Percentiles rank a stretch among this genome's conserved stretches.
Evolutionary conservation across 2,329 filamentous ascomycete genomes (phyloP).

Genomic region (Mariannaea elegans): DNA sequence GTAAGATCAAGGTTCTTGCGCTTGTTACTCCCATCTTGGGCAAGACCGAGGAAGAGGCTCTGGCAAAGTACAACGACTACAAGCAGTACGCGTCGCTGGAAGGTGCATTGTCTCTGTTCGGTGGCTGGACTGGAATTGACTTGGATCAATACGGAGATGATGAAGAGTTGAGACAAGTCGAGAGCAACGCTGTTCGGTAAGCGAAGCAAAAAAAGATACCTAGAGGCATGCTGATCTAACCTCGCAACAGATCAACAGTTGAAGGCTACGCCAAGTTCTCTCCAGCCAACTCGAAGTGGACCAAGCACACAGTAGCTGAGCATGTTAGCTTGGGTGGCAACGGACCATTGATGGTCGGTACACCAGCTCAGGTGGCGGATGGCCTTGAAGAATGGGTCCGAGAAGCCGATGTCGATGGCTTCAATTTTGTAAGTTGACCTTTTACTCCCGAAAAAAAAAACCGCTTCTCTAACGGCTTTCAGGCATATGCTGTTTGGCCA

Average conservation of each 20-base stretch:
- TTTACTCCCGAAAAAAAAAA: too few species aligned
- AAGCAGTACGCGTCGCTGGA: conserved; percentile 67
- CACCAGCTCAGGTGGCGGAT: conserved; percentile 71
- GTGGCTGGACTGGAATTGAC: conserved; percentile 74
- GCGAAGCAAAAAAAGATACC: background rate
- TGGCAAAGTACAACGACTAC: conserved; percentile 69
- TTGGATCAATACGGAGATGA: conserved; percentile 68
- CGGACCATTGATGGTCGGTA: conserved; percentile 71
- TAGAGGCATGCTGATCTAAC: conserved; percentile 3
- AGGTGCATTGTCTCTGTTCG: conserved; percentile 75
- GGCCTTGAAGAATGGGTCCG: conserved; percentile 72
- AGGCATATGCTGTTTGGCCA: conserved; percentile 73
- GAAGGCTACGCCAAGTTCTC: conserved; percentile 65
- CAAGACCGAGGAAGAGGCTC: conserved; percentile 71
- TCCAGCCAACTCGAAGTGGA: conserved; percentile 73
- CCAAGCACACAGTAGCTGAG: conserved; percentile 73
- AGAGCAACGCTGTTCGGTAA: conserved; percentile 67
- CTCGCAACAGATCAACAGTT: conserved; percentile 55
- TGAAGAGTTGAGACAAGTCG: conserved; percentile 69
- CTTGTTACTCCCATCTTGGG: conserved; percentile 73
- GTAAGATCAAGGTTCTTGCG: conserved; percentile 73
- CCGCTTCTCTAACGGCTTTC: background rate
- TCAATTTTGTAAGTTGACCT: conserved; percentile 69
- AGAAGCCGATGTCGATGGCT: conserved; percentile 77
- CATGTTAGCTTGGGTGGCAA: conserved; percentile 75